Percentiles rank a stretch among this genome's conserved stretches.
These are phyloP conservation scores for Cladosporium sp. DNA, from an alignment of 2,329 filamentous ascomycete genomes.

Conservation along the genomic window DNA sequence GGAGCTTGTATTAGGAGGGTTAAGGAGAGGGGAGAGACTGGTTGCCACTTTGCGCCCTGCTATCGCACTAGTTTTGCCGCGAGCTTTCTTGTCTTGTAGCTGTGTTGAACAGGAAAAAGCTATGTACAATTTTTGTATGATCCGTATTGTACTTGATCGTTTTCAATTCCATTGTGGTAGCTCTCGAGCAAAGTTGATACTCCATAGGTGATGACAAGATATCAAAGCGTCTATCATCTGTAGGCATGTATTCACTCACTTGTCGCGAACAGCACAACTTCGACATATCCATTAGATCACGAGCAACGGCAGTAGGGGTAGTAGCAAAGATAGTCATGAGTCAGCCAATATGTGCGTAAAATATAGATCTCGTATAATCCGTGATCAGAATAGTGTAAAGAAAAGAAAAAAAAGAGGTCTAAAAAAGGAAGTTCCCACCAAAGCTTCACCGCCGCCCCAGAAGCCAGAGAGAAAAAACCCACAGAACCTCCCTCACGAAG, in stretches of 20 bases:
- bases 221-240: neutral
- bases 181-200: too few relatives aligned
- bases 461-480: neutral
- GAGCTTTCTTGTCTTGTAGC: too few relatives aligned
- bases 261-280: neutral
- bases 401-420: neutral
- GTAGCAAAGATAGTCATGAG: neutral
- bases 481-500: neutral
- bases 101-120: too few relatives aligned
- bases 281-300: neutral
- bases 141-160: too few relatives aligned
- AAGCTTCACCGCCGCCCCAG: neutral
- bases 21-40: neutral
- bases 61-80: too few relatives aligned
- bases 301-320: neutral
- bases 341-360: neutral
- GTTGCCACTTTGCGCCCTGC: neutral
- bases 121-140: too few relatives aligned
- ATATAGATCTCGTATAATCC: neutral
- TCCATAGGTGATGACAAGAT: too few relatives aligned
- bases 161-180: too few relatives aligned
- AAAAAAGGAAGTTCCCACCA: neutral
- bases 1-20: slow-evolving; percentile 77
- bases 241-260: neutral
- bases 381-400: neutral